phyloP scores from a whole-genome alignment of 768 basidiomycete genomes.

The Psilocybe cubensis region DNA sequence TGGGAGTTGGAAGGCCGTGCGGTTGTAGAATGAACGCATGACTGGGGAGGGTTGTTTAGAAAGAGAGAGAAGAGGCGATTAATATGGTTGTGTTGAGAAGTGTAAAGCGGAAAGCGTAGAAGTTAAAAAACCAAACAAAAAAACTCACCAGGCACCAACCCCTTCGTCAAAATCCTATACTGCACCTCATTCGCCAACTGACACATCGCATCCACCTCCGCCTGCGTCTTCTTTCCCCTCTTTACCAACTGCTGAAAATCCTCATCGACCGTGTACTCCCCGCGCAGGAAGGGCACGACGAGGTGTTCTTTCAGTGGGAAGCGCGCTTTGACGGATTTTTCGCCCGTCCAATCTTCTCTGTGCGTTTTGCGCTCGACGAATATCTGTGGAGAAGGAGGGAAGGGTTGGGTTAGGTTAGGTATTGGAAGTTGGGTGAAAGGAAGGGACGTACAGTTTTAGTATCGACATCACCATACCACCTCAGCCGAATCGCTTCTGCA shows the following conservation, averaged over 20 bases:
- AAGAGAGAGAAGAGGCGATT: not conserved
- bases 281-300: constrained; percentile 88
- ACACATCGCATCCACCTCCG: constrained; percentile 92
- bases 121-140: not conserved
- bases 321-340: constrained; percentile 97
- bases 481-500: constrained; percentile 92
- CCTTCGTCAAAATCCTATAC: constrained; percentile 83
- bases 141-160: constrained; percentile 75
- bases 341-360: constrained; percentile 99
- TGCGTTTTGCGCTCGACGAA: constrained; percentile 92
- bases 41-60: constrained; percentile 47
- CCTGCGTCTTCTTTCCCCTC: constrained; percentile 91
- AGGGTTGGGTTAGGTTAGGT: not conserved
- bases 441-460: constrained; percentile 63
- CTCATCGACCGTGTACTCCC: constrained; percentile 91
- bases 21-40: constrained; percentile 97
- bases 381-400: constrained; percentile 48
- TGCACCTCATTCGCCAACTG: constrained; percentile 98
- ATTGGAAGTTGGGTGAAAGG: too few relatives aligned
- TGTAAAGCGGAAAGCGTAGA: too few relatives aligned
- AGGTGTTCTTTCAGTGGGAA: constrained; percentile 95
- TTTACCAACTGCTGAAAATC: constrained; percentile 87
- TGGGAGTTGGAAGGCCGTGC: constrained; percentile 98
- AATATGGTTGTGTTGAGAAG: not conserved
- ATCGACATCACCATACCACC: constrained; percentile 94